phyloP scores from a whole-genome alignment of 805 yeast genomes.

The Candida odintsovae region DNA sequence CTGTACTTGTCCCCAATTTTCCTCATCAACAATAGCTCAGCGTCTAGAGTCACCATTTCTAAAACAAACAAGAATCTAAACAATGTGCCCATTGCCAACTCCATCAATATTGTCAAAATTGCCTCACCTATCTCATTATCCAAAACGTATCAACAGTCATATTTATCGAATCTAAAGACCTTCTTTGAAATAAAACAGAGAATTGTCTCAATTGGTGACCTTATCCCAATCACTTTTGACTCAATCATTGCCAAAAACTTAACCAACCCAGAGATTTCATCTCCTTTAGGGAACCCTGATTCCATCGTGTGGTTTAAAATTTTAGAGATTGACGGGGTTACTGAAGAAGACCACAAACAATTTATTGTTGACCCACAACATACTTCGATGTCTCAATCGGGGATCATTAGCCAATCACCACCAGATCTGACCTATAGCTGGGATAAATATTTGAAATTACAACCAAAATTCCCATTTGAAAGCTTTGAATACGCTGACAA shows the following conservation, averaged over 20 bases:
- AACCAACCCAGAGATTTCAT: constrained; percentile 13
- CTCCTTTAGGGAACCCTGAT: constrained; percentile 60
- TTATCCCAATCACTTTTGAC: constrained; percentile 76
- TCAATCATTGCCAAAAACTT: constrained; percentile 51
- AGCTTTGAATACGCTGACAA: constrained; percentile 44
- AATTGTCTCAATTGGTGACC: constrained; percentile 57
- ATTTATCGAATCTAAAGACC: constrained; percentile 49
- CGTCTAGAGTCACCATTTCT: constrained; percentile 18
- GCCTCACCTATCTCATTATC: constrained; percentile 68
- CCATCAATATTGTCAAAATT: constrained; percentile 60
- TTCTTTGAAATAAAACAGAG: constrained; percentile 56
- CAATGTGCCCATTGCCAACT: constrained; percentile 44
- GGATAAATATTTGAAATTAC: constrained; percentile 41
- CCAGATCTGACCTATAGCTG: constrained; percentile 30
- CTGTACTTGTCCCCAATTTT: constrained; percentile 62
- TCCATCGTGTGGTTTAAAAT: constrained; percentile 83
- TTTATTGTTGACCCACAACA: constrained; percentile 59
- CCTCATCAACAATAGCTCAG: constrained; percentile 40
- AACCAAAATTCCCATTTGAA: constrained; percentile 33
- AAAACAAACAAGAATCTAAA: constrained; percentile 15
- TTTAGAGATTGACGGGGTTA: constrained; percentile 35
- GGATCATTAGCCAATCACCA: constrained; percentile 39
- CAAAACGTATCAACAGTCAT: constrained; percentile 55
- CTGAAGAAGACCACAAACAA: constrained; percentile 29
- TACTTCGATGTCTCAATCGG: constrained; percentile 66